These are phyloP conservation scores for Fonsecaea pugnacius DNA, from an alignment of 2,329 filamentous ascomycete species.

Conservation along the genomic window DNA sequence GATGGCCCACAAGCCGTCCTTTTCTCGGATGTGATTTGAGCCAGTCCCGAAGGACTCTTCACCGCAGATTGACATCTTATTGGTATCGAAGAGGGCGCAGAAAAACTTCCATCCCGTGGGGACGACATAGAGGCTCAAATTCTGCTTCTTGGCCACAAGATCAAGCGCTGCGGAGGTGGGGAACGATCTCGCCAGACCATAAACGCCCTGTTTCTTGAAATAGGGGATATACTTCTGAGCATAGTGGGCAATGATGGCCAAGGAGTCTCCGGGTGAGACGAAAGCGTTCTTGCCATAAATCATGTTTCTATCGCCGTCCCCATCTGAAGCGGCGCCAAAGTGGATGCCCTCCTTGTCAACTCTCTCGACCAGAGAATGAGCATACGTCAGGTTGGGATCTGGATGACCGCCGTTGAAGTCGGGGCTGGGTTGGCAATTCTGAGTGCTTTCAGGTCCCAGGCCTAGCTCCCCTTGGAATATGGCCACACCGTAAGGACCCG, in stretches of 20 bases:
- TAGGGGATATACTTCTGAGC: constrained; percentile 88
- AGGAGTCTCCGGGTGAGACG: constrained; percentile 93
- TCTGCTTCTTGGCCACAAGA: constrained; percentile 92
- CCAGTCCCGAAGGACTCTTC: constrained; percentile 98
- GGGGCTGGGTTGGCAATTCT: constrained; percentile 89
- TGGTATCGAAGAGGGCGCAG: constrained; percentile 89
- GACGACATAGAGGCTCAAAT: constrained; percentile 90
- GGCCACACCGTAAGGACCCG: constrained; percentile 88
- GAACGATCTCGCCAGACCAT: constrained; percentile 95
- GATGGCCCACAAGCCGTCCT: constrained; percentile 97
- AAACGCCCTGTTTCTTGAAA: constrained; percentile 96
- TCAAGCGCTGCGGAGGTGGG: constrained; percentile 95
- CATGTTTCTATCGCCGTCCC: constrained; percentile 99
- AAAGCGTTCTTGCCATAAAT: constrained; percentile 97
- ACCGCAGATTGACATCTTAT: constrained; percentile 97
- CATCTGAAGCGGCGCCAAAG: constrained; percentile 94
- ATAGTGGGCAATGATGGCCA: constrained; percentile 98
- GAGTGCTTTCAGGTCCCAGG: constrained; percentile 73
- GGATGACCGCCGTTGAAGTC: constrained; percentile 98
- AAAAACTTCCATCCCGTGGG: constrained; percentile 99
- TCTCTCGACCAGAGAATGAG: constrained; percentile 88
- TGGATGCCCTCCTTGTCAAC: constrained; percentile 91
- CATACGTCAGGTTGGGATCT: constrained; percentile 96
- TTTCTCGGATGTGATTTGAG: constrained; percentile 98
- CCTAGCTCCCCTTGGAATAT: constrained; percentile 96